These are phyloP conservation scores for Candida albicans DNA, from an alignment of 1,139 yeast species.

Conservation along the genomic window DNA sequence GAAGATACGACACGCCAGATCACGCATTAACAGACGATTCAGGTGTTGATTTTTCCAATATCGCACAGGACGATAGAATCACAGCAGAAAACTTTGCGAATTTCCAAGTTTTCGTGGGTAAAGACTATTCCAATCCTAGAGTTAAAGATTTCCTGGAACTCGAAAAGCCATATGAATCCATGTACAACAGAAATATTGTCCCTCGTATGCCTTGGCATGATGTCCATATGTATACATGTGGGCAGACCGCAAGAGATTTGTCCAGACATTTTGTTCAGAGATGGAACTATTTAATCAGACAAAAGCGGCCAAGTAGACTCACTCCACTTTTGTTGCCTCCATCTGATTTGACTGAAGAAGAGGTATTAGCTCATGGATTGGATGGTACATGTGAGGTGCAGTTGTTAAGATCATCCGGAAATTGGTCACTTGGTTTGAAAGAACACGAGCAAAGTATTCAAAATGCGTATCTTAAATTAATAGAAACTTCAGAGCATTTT, in stretches of 20 bases:
- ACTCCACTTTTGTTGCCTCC: constrained; percentile 95
- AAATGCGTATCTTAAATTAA: constrained; percentile 84
- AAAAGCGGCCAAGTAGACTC: constrained; percentile 89
- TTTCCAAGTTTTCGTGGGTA: constrained; percentile 88
- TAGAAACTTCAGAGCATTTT: constrained; percentile 90
- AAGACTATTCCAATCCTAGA: constrained; percentile 95
- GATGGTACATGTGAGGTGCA: constrained; percentile 93
- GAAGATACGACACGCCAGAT: constrained; percentile 95
- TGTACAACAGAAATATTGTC: constrained; percentile 77
- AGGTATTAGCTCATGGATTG: constrained; percentile 60
- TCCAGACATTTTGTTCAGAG: constrained; percentile 95
- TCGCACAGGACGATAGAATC: constrained; percentile 28
- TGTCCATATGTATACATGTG: constrained; percentile 92
- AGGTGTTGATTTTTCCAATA: constrained; percentile 37
- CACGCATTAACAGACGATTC: constrained; percentile 85
- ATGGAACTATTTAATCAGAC: constrained; percentile 92
- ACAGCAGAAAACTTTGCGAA: constrained; percentile 38
- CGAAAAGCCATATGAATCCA: constrained; percentile 85
- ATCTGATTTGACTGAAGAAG: constrained; percentile 75
- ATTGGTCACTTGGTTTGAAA: constrained; percentile 88
- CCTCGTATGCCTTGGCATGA: constrained; percentile 99
- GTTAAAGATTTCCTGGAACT: constrained; percentile 80
- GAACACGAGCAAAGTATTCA: constrained; percentile 89
- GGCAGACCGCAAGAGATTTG: constrained; percentile 93
- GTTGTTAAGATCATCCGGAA: constrained; percentile 80